Evolutionary conservation across 169 alveolate species (phyloP), one percentile per base, ranked within the genome.

Genomic region (Eimeria falciformis): DNA sequence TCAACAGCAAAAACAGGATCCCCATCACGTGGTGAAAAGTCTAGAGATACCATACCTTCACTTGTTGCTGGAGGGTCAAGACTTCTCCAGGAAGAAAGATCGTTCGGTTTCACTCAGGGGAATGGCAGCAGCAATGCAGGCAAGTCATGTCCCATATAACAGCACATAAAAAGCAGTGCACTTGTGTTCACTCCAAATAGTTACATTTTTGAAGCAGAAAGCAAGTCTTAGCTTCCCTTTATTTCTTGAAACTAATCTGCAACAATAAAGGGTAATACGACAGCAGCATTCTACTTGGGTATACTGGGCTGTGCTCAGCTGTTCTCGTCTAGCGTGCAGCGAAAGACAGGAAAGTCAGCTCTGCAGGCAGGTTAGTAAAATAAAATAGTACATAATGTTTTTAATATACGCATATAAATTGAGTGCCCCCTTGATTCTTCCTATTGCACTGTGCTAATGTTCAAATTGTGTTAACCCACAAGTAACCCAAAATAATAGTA

Each of bases 81-180:
- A 53, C 12, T 2, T 45, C 43, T 53, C 27, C 21, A 17, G 73
- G 2, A 69, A 79, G 37, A 53, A 55, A 27, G 89, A 79, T 45
- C 89, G 89, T 45, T 27, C 75, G 4, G 89, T 79, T 27, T 79
- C 89, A 4, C 75, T 79, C 1, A 53, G 89, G 18, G 89, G 89
- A 29, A 79, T 79, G 89, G 73, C 89, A 79, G 89, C 89, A 50
- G 73, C 89, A 1, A 79, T 79, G 89, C 89, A 79, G 89, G 89
- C 55, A 45, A 79, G 73, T 12, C 43, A 27, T 71, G 29, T 27
- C 37, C 5, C n/a, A n/a, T n/a, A n/a, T n/a, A n/a, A n/a, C n/a
- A n/a, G n/a, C n/a, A n/a, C n/a, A n/a, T n/a, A n/a, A n/a, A n/a
- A n/a, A n/a, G n/a, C n/a, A n/a, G n/a, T n/a, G n/a, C n/a, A n/a